Evolutionary conservation across 225 moss, liverwort and hornwort genomes (phyloP).

Genomic region (Anthoceros angustus): DNA sequence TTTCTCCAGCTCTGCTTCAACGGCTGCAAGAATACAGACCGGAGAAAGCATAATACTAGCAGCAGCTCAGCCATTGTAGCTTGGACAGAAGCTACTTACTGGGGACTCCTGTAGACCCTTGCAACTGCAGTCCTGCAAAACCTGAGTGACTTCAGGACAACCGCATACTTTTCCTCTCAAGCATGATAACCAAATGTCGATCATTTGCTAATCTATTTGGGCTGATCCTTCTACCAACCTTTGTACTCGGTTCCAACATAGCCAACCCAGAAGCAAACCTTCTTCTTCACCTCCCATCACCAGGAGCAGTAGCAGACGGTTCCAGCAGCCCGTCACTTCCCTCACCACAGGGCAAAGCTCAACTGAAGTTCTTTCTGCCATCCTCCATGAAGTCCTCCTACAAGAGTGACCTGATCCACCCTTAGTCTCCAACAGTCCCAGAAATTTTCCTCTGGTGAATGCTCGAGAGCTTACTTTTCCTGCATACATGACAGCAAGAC

Average conservation of each 20-base stretch:
- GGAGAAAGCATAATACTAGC: background rate
- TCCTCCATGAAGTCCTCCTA: too few species aligned
- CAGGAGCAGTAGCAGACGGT: background rate
- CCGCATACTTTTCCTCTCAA: background rate
- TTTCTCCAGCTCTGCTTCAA: slow-evolving; percentile 70
- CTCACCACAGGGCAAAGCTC: background rate
- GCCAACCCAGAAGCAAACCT: slow-evolving; percentile 85
- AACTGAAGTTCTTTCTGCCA: background rate
- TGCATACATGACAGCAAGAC: too few species aligned
- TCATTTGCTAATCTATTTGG: background rate
- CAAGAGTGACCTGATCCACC: too few species aligned
- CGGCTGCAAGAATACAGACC: slow-evolving; percentile 34
- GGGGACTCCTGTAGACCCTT: background rate
- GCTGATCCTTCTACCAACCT: slow-evolving; percentile 14
- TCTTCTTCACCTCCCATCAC: slow-evolving; percentile 40
- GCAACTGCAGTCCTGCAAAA: background rate
- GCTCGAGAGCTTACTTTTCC: too few species aligned
- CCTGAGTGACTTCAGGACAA: background rate
- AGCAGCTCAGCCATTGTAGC: background rate
- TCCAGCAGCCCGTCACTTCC: background rate
- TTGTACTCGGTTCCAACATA: slow-evolving; percentile 79
- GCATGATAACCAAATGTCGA: background rate
- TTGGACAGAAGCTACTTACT: background rate
- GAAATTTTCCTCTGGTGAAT: too few species aligned
- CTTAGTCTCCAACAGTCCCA: too few species aligned